Evolutionary conservation across 1,284 basidiomycete genomes (phyloP).

Genomic region (Wallemia mellicola): DNA sequence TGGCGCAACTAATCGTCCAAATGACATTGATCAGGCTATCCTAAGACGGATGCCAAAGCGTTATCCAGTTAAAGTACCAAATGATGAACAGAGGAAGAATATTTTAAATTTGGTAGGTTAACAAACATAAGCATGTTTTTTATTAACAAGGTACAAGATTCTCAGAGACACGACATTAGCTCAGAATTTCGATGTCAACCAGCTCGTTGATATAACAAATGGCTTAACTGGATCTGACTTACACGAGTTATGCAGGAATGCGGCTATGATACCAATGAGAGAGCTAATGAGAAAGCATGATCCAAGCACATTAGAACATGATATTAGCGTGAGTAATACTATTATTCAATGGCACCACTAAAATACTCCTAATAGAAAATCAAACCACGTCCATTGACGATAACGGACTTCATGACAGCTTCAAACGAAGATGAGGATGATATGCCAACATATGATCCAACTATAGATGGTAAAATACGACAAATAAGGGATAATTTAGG

Average conservation of each 20-base stretch:
- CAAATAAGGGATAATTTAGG: neutral
- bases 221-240: slow-evolving; percentile 74
- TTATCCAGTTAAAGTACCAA: slow-evolving; percentile 66
- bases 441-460: neutral
- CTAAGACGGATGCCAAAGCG: slow-evolving; percentile 90
- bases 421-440: neutral
- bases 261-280: slow-evolving; percentile 66
- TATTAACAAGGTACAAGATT: slow-evolving; percentile 48
- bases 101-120: slow-evolving; percentile 49
- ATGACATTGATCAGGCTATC: slow-evolving; percentile 85
- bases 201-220: slow-evolving; percentile 39
- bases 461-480: neutral
- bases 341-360: neutral
- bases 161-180: slow-evolving; percentile 38
- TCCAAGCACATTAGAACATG: neutral
- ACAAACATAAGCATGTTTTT: slow-evolving; percentile 68
- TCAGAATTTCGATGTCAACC: slow-evolving; percentile 31
- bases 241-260: slow-evolving; percentile 75
- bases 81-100: slow-evolving; percentile 47
- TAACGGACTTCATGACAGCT: neutral
- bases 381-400: neutral
- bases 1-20: slow-evolving; percentile 81
- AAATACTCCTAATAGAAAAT: neutral
- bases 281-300: slow-evolving; percentile 36
- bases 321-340: neutral